Base-by-base conservation (phyloP, 2,329 filamentous ascomycete species). In the Leptographium radiaticola region DNA sequence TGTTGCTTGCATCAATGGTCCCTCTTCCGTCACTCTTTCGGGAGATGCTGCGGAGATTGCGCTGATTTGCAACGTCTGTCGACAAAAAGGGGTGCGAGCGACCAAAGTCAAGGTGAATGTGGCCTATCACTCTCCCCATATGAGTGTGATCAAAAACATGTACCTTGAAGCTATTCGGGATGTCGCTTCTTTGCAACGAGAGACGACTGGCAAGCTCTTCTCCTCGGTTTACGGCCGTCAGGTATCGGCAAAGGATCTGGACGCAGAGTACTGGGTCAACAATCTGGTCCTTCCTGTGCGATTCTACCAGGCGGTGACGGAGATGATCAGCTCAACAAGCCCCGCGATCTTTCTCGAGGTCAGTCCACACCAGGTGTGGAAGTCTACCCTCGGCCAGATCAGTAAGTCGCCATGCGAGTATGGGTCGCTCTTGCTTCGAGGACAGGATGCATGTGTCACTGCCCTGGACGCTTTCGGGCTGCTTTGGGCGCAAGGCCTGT, bases 1-100 rank as follows among this genome's bases (percentile, higher is more conserved):
- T 4, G 53, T 72, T 9, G 65, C 67, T 9, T 67, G 65, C 15
- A 55, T 56, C 52, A 73, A 70, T 58, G 69, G 65, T 0, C 59
- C 66, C 0, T 30, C 55, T 0, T 70, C 67, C 20, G 60, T 70
- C 1, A 73, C 71, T 0, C 44, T 70, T 1, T 68, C 67, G 0
- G 68, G 68, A 1, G 52, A 57, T 12, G 52, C 34, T 9, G 43
- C 30, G 2, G 56, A 33, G 0, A 57, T 61, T 11, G 15, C 53
- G 0, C 8, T 46, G 36, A 56, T 64, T 3, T 36, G 38, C 2
- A 34, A n/a, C 18, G 36, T 20, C 42, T 64, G 54, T 36, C 48
- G 11, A 36, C 52, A 12, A 36, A 55, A 20, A n/a, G 54, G 55
- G 8, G 53, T 38, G 2, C 47, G 57, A 4, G 39, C 45, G 0